Base-by-base conservation (phyloP, 768 basidiomycete genomes). In the Mycena belliarum region DNA sequence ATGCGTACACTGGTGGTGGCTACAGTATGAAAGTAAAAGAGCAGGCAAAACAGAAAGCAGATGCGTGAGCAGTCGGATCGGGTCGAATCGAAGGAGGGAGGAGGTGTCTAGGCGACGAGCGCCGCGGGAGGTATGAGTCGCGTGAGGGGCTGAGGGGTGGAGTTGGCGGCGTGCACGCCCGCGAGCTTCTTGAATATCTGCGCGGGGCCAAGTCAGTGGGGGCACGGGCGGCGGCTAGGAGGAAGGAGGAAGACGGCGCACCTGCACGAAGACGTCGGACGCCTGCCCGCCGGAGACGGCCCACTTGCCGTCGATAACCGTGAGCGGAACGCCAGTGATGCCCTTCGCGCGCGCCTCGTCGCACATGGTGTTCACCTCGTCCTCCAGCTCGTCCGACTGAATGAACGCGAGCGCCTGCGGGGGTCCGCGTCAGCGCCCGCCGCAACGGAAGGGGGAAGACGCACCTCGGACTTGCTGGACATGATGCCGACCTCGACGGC, bases 301-400 rank as follows among this genome's bases (percentile, higher is more conserved):
- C 86, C 88, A 93, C 67, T 86, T 87, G 14, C 83, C 81, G 68
- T 91, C 85, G 63, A 93, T 87, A 65, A 93, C 82, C 25, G 84
- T 87, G 75, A 91, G 83, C 9, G 91, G 91, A 4, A 93, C 89
- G 37, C 91, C 90, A 6, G 82, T 85, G 49, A 93, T 82, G 18
- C 90, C 90, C 54, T 85, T 81, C 40, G 75, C 72, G 52, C 84
- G 81, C 38, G 87, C 87, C 46, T 83, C 79, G 10, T 78, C 76
- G 64, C 85, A 85, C 72, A 86, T 83, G 11, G 75, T 73, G 59
- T 85, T 74, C 1, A 93, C 84, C 61, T 89, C 88, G 50, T 79
- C 76, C 64, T 81, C 76, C 55, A 86, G 75, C 64, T 89, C 88
- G 66, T 87, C 79, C 4, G 87, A 84, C 38, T 83, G 59, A 29